Conservation (phyloP, 306 rosid species). For the Glycine tomentella region DNA sequence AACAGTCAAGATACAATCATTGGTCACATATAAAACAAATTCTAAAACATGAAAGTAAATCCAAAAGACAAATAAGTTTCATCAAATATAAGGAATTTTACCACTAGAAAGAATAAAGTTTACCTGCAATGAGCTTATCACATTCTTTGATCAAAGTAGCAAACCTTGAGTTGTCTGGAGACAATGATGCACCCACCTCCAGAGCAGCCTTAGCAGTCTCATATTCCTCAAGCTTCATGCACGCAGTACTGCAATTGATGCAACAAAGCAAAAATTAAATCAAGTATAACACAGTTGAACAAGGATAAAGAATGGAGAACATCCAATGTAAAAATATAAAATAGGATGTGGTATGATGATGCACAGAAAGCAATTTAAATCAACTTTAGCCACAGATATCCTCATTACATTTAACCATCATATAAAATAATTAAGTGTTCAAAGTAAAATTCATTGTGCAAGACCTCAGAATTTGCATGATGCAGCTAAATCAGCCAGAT, state of each 20-base stretch:
- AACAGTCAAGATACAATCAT: constrained; percentile 10
- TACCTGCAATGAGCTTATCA: constrained; percentile 74
- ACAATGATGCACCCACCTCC: constrained; percentile 73
- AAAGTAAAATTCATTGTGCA: not conserved
- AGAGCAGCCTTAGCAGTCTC: constrained; percentile 86
- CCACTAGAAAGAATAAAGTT: constrained; percentile 20
- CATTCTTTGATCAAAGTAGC: constrained; percentile 69
- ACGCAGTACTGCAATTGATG: constrained; percentile 68
- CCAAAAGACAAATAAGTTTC: not conserved
- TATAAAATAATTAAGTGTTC: not conserved
- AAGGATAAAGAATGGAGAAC: not conserved
- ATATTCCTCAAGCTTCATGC: constrained; percentile 87
- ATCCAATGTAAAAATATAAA: not conserved
- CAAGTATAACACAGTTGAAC: constrained; percentile 1
- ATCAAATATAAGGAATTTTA: constrained; percentile 22
- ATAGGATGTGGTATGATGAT: not conserved
- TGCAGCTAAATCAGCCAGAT: not conserved
- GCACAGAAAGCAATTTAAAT: not conserved
- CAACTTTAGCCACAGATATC: constrained; percentile 12
- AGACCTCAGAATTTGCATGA: constrained; percentile 1
- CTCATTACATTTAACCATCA: not conserved
- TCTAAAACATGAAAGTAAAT: not conserved
- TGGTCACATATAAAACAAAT: not conserved
- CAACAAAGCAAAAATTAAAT: not conserved
- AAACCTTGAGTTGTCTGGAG: constrained; percentile 64